phyloP scores from a whole-genome alignment of 164 flowering plant genomes.

The Kingdonia uniflora region DNA sequence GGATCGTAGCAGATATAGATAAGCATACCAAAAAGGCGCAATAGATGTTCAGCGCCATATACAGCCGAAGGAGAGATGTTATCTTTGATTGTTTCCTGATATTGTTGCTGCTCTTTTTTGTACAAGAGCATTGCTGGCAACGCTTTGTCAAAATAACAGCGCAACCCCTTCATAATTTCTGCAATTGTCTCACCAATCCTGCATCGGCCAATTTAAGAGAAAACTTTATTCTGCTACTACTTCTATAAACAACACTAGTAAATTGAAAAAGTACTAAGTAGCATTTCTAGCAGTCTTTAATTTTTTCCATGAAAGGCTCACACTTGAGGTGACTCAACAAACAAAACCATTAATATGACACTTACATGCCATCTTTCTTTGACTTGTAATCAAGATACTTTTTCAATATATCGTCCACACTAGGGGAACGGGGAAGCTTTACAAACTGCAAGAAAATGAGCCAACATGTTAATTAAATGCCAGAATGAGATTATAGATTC shows the following conservation, averaged over 20 bases:
- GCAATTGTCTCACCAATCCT: constrained; percentile 49
- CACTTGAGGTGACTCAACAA: too few species aligned
- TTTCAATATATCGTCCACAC: constrained; percentile 53
- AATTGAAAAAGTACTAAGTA: too few species aligned
- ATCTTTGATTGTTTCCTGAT: constrained; percentile 33
- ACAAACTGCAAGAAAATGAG: constrained; percentile 48
- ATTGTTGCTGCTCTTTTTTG: constrained; percentile 68
- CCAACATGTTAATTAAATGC: neutral
- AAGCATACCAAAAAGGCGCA: constrained; percentile 84
- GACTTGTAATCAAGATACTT: constrained; percentile 56
- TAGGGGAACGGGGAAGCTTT: constrained; percentile 75
- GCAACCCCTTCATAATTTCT: constrained; percentile 62
- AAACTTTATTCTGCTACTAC: too few species aligned
- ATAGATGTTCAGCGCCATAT: constrained; percentile 91
- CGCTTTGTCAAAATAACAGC: constrained; percentile 75
- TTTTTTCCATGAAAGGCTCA: too few species aligned
- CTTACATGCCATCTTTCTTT: constrained; percentile 76
- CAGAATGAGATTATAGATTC: too few species aligned
- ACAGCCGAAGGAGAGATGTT: constrained; percentile 53
- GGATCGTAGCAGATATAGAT: too few species aligned
- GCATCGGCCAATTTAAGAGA: neutral
- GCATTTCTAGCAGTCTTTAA: too few species aligned
- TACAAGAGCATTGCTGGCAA: constrained; percentile 71
- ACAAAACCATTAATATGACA: too few species aligned
- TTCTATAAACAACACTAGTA: too few species aligned